Evolutionary conservation across 352 stramenopile genomes (phyloP).

Genomic region (Phytophthora multivora): DNA sequence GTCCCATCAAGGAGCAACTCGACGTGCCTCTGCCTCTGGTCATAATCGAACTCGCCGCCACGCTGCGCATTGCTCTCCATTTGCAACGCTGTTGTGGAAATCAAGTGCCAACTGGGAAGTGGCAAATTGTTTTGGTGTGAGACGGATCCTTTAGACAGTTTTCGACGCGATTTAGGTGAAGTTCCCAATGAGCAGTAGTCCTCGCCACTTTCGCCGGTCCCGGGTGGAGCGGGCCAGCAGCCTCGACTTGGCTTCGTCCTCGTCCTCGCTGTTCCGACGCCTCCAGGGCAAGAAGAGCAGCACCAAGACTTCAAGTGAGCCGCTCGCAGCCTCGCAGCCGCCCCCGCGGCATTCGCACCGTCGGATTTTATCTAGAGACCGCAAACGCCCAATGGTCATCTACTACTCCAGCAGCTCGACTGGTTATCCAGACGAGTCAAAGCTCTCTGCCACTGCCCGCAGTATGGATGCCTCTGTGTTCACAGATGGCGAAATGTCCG

Average conservation of each 20-base stretch:
- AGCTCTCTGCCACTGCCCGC: constrained; percentile 5
- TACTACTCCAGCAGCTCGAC: constrained; percentile 30
- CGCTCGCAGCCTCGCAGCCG: constrained; percentile 26
- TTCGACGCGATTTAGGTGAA: constrained; percentile 16
- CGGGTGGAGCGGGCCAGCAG: constrained; percentile 31
- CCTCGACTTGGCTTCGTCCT: constrained; percentile 18
- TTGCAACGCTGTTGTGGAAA: constrained; percentile 1
- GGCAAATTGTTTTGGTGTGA: not conserved
- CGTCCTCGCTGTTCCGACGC: constrained; percentile 30
- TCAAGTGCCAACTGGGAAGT: constrained; percentile 6
- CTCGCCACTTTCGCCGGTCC: constrained; percentile 18
- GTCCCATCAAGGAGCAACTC: constrained; percentile 13
- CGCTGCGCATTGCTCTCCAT: constrained; percentile 16
- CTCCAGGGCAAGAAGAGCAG: constrained; percentile 30
- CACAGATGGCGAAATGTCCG: constrained; percentile 37
- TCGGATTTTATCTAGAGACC: constrained; percentile 27
- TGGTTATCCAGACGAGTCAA: constrained; percentile 3
- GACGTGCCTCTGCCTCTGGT: constrained; percentile 21
- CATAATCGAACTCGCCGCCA: constrained; percentile 40
- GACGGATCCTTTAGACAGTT: constrained; percentile 7
- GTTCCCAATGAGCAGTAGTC: constrained; percentile 17
- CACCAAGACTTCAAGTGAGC: constrained; percentile 7
- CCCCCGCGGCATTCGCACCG: constrained; percentile 29
- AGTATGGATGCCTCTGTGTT: constrained; percentile 13
- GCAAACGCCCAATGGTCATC: constrained; percentile 40